A percentile compares a stretch with the other conserved stretches of the same genome.
These are phyloP conservation scores for Nitzschia sp. DNA, from an alignment of 108 stramenopile genomes.

Conservation along the genomic window DNA sequence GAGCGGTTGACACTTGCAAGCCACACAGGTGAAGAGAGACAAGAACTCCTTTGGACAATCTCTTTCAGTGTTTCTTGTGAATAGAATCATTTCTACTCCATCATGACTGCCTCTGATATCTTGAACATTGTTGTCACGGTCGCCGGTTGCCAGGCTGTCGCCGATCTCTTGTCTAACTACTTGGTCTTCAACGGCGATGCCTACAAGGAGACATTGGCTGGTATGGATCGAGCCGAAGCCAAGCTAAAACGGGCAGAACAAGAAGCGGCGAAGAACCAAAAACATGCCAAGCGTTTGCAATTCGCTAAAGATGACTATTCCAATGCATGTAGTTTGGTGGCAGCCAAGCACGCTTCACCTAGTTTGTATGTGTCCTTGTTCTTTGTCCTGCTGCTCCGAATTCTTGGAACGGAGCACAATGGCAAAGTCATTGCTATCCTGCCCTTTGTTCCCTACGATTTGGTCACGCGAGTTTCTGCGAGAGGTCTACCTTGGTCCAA, in stretches of 20 bases:
- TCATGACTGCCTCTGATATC: slow-evolving; percentile 74
- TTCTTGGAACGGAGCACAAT: slow-evolving; percentile 67
- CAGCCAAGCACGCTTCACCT: slow-evolving; percentile 51
- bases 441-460: slow-evolving; percentile 67
- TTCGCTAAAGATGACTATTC: slow-evolving; percentile 59
- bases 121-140: slow-evolving; percentile 61
- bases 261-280: slow-evolving; percentile 27
- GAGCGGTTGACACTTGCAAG: not conserved
- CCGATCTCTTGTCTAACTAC: slow-evolving; percentile 54
- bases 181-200: slow-evolving; percentile 54
- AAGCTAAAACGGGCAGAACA: slow-evolving; percentile 46
- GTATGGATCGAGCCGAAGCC: slow-evolving; percentile 55
- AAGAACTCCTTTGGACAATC: no score
- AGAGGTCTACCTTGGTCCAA: slow-evolving; percentile 52
- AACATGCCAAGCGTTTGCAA: slow-evolving; percentile 43
- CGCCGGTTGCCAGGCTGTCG: slow-evolving; percentile 49
- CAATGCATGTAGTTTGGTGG: slow-evolving; percentile 49
- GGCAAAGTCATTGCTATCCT: slow-evolving; percentile 63
- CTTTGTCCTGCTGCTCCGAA: slow-evolving; percentile 70
- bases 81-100: not conserved
- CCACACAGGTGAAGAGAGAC: not conserved
- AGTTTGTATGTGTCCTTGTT: slow-evolving; percentile 50
- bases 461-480: slow-evolving; percentile 48
- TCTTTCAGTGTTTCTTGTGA: no score
- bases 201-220: slow-evolving; percentile 48